phyloP scores from a whole-genome alignment of 495 filamentous ascomycete genomes.

The Penicillium turbatum region DNA sequence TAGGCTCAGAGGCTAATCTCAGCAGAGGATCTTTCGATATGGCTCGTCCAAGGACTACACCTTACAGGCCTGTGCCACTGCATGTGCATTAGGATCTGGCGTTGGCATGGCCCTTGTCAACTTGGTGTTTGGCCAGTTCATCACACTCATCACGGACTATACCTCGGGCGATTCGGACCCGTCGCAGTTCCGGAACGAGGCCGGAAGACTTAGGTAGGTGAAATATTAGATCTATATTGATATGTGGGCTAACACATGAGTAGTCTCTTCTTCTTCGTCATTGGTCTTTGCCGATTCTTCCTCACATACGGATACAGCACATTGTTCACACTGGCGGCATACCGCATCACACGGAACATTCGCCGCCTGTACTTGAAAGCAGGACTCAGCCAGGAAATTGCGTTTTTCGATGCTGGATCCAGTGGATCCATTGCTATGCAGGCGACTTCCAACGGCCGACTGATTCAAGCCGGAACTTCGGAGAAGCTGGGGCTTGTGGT shows the following conservation, averaged over 20 bases:
- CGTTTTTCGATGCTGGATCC: constrained; percentile 73
- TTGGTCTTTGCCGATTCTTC: constrained; percentile 30
- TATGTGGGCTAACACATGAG: background rate
- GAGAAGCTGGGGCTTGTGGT: constrained; percentile 67
- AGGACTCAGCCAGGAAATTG: constrained; percentile 74
- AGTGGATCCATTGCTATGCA: constrained; percentile 77
- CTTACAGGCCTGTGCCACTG: background rate
- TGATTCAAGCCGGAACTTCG: constrained; percentile 70
- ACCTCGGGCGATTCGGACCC: background rate
- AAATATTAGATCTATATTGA: background rate
- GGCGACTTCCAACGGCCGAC: constrained; percentile 66
- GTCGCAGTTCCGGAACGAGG: background rate
- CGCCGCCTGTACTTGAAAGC: constrained; percentile 66
- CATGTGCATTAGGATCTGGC: constrained; percentile 8
- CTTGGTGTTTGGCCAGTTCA: constrained; percentile 8
- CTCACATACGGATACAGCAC: constrained; percentile 25
- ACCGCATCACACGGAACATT: constrained; percentile 70
- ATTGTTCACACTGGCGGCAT: constrained; percentile 27
- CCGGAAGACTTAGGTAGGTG: constrained; percentile 5
- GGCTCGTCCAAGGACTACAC: constrained; percentile 6
- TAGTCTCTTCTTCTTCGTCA: constrained; percentile 15
- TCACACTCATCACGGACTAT: constrained; percentile 6
- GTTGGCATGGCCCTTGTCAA: constrained; percentile 11
- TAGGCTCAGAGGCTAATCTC: background rate
- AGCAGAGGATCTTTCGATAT: constrained; percentile 8